Percentiles rank a stretch among this genome's conserved stretches.
phyloP scores from a whole-genome alignment of 495 filamentous ascomycete genomes.

The Aspergillus bridgeri region DNA sequence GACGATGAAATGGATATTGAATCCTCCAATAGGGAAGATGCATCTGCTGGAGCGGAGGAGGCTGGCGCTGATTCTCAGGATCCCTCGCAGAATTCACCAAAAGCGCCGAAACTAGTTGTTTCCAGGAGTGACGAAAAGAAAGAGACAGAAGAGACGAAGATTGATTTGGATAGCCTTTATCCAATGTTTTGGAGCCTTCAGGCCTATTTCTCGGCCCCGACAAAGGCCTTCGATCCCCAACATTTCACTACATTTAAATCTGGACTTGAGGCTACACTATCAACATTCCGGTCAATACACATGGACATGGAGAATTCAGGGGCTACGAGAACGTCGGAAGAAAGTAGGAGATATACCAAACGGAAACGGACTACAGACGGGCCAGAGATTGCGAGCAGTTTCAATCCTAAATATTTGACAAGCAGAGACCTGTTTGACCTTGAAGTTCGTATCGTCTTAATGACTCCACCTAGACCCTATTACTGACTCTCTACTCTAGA shows the following conservation, averaged over 20 bases:
- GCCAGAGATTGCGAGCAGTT: slow-evolving; percentile 65
- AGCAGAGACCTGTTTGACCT: slow-evolving; percentile 92
- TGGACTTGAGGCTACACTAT: slow-evolving; percentile 73
- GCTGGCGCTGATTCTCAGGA: slow-evolving; percentile 22
- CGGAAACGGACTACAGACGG: slow-evolving; percentile 63
- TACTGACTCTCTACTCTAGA: slow-evolving; percentile 40
- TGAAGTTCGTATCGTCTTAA: slow-evolving; percentile 55
- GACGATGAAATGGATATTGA: slow-evolving; percentile 57
- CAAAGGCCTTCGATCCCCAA: slow-evolving; percentile 65
- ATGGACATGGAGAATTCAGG: slow-evolving; percentile 55
- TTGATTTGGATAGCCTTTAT: slow-evolving; percentile 74
- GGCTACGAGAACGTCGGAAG: slow-evolving; percentile 54
- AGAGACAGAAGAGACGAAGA: slow-evolving; percentile 31
- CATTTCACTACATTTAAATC: slow-evolving; percentile 74
- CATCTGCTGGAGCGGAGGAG: slow-evolving; percentile 17
- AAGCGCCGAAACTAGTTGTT: slow-evolving; percentile 49
- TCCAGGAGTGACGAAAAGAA: slow-evolving; percentile 47
- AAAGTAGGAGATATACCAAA: slow-evolving; percentile 62
- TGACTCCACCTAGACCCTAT: background rate
- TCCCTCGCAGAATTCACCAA: slow-evolving; percentile 16
- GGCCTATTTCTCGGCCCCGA: slow-evolving; percentile 85
- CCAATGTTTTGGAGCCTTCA: slow-evolving; percentile 94
- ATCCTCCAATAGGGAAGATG: slow-evolving; percentile 18
- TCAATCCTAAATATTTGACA: slow-evolving; percentile 97
- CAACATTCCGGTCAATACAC: slow-evolving; percentile 73